Evolutionary conservation across 495 filamentous ascomycete species (phyloP).

Genomic region (Viridothelium virens): DNA sequence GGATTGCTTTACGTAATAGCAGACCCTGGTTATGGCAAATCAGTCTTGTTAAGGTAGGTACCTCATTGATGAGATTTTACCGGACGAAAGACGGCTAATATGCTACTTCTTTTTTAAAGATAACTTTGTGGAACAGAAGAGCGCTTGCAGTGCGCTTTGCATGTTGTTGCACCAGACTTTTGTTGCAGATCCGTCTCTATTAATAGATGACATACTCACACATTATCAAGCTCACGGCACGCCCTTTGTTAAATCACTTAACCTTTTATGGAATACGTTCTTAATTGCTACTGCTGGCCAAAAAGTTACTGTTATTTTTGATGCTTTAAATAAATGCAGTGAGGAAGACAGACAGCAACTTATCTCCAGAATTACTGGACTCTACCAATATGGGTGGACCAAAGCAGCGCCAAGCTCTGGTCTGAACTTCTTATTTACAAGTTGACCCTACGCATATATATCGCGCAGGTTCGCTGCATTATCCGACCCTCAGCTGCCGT

Average conservation of each 20-base stretch:
- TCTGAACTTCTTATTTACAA: neutral
- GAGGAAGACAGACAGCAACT: slow-evolving; percentile 20
- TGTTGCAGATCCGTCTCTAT: slow-evolving; percentile 24
- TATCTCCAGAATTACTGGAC: slow-evolving; percentile 19
- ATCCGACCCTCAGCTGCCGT: neutral
- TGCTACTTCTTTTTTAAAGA: slow-evolving; percentile 58
- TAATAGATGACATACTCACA: slow-evolving; percentile 27
- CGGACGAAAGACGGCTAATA: slow-evolving; percentile 21
- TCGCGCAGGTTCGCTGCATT: neutral
- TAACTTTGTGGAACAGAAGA: slow-evolving; percentile 41
- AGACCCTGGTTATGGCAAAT: slow-evolving; percentile 51
- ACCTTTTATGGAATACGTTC: slow-evolving; percentile 41
- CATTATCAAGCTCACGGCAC: slow-evolving; percentile 21
- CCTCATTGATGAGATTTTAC: slow-evolving; percentile 34
- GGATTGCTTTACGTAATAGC: slow-evolving; percentile 44
- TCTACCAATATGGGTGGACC: slow-evolving; percentile 10
- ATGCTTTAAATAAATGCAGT: slow-evolving; percentile 41
- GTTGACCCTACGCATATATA: neutral
- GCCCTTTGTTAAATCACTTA: slow-evolving; percentile 30
- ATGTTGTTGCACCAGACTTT: slow-evolving; percentile 46
- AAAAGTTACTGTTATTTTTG: slow-evolving; percentile 44
- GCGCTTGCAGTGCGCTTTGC: slow-evolving; percentile 34
- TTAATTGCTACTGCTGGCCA: slow-evolving; percentile 32
- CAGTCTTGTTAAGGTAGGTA: slow-evolving; percentile 43
- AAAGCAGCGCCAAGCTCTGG: neutral